phyloP scores from a whole-genome alignment of 75 land plant species.

The Chamaecyparis obtusa region DNA sequence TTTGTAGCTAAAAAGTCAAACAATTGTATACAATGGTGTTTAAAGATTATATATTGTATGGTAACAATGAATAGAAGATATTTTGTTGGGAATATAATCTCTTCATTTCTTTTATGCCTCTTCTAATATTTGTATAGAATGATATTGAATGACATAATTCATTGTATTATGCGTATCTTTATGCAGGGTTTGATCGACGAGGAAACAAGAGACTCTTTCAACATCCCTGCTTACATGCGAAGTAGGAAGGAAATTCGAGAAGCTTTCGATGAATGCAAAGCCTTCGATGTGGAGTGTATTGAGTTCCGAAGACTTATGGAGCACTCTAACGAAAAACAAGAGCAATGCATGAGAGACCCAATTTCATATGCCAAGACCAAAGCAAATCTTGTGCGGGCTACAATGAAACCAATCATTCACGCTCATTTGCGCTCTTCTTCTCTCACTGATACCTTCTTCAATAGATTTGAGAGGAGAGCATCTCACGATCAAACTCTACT shows the following conservation, averaged over 20 bases:
- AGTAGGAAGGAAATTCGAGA: conserved; percentile 38
- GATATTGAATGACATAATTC: too few relatives aligned
- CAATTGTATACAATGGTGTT: too few relatives aligned
- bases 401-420: conserved; percentile 23
- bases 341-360: conserved; percentile 32
- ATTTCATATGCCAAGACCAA: conserved; percentile 33
- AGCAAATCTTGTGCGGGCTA: conserved; percentile 29
- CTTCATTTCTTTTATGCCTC: too few relatives aligned
- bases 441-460: conserved; percentile 31
- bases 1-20: too few relatives aligned
- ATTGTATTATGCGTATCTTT: too few relatives aligned
- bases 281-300: conserved; percentile 29
- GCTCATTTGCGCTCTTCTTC: conserved; percentile 31
- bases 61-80: too few relatives aligned
- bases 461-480: conserved; percentile 28
- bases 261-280: conserved; percentile 27
- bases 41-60: too few relatives aligned
- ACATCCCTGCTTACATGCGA: conserved; percentile 41
- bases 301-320: conserved; percentile 27
- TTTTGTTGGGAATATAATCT: too few relatives aligned
- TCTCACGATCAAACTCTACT: conserved; percentile 17
- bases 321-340: conserved; percentile 28
- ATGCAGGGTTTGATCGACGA: conserved; percentile 39
- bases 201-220: conserved; percentile 41
- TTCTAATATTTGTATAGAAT: too few relatives aligned